Conservation (phyloP, 2,329 filamentous ascomycete genomes). For the Blumeria hordei region DNA sequence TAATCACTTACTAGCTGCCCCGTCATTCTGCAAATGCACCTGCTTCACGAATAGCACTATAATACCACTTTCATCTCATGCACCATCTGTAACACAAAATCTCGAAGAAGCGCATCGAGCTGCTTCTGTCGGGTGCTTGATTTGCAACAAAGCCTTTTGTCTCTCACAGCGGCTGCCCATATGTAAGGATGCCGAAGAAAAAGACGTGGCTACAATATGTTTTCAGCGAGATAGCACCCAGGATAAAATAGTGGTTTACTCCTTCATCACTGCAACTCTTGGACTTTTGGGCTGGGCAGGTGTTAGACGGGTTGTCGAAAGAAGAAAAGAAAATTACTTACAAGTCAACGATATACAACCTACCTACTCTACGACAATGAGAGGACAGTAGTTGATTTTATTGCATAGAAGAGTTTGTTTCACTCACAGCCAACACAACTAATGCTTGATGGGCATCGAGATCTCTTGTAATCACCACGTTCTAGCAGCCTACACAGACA, state of each 20-base stretch:
- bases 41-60: constrained; percentile 47
- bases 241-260: constrained; percentile 41
- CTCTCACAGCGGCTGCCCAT: constrained; percentile 33
- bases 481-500: too few species aligned
- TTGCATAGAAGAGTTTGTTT: too few species aligned
- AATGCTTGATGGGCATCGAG: too few species aligned
- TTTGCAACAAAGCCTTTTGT: constrained; percentile 42
- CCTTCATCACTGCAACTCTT: constrained; percentile 32
- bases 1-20: constrained; percentile 22
- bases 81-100: constrained; percentile 5
- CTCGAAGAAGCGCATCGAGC: constrained; percentile 10
- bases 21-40: constrained; percentile 45
- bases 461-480: too few species aligned
- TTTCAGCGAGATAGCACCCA: constrained; percentile 45
- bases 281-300: constrained; percentile 36
- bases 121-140: constrained; percentile 26
- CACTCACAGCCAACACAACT: too few species aligned
- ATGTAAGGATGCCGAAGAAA: constrained; percentile 39
- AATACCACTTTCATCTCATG: constrained; percentile 25
- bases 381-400: too few species aligned
- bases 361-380: too few species aligned
- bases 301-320: constrained; percentile 23
- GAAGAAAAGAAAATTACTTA: constrained; percentile 11
- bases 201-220: constrained; percentile 35
- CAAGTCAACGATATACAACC: too few species aligned